These are phyloP conservation scores for Talaromyces atroroseus DNA, from an alignment of 2,329 filamentous ascomycete genomes.

Conservation along the genomic window DNA sequence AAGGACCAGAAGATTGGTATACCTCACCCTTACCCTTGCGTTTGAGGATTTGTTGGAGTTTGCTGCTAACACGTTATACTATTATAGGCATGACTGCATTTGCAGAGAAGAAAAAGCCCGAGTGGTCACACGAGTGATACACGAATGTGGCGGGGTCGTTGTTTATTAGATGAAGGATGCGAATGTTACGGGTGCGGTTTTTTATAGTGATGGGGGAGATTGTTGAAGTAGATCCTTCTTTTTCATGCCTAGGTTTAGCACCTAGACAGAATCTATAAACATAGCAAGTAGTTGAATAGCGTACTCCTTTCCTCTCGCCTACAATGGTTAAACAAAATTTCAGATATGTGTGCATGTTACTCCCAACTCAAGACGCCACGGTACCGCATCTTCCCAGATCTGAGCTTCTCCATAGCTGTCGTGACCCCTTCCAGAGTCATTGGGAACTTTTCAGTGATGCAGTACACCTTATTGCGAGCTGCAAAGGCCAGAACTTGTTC, in stretches of 20 bases:
- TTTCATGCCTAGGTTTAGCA: too few species aligned
- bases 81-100: constrained; percentile 81
- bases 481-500: constrained; percentile 16
- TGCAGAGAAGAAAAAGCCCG: constrained; percentile 85
- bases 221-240: constrained; percentile 8
- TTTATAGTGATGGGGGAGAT: constrained; percentile 34
- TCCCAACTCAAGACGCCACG: neutral
- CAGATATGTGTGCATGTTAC: neutral
- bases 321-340: too few species aligned
- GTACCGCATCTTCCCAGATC: constrained; percentile 3
- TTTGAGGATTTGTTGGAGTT: neutral
- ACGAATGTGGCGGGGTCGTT: constrained; percentile 45
- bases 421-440: constrained; percentile 26
- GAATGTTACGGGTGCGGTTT: constrained; percentile 32
- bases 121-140: constrained; percentile 77
- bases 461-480: constrained; percentile 15
- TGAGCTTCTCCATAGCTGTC: neutral
- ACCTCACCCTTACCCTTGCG: constrained; percentile 12
- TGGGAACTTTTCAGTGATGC: constrained; percentile 15
- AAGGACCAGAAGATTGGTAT: constrained; percentile 92
- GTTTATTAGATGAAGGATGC: constrained; percentile 38
- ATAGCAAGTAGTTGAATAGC: too few species aligned
- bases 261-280: neutral
- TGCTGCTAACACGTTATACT: constrained; percentile 7
- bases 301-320: too few species aligned